Percentiles rank a stretch among this genome's conserved stretches.
phyloP scores from a whole-genome alignment of 305 asterid species.

The Solanum chacoense region DNA sequence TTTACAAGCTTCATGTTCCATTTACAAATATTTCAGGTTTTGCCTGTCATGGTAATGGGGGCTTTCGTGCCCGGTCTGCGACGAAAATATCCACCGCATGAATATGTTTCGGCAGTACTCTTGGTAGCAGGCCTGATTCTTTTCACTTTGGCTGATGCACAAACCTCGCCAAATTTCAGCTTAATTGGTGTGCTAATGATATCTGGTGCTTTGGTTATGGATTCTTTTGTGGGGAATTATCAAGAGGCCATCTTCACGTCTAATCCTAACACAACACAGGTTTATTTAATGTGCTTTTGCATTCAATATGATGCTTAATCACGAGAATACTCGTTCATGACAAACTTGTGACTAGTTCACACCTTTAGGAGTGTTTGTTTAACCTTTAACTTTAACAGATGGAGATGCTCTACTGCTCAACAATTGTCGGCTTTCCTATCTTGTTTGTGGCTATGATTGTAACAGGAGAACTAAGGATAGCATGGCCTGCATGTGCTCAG shows the following conservation, averaged over 20 bases:
- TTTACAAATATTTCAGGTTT: constrained; percentile 39
- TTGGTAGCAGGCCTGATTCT: constrained; percentile 73
- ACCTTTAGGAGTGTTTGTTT: not conserved
- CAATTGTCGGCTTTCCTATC: constrained; percentile 94
- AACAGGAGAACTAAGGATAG: constrained; percentile 70
- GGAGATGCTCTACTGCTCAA: constrained; percentile 95
- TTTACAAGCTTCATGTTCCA: not conserved
- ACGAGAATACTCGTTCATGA: not conserved
- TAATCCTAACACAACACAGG: constrained; percentile 87
- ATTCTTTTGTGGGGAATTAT: constrained; percentile 70
- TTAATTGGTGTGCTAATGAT: constrained; percentile 72
- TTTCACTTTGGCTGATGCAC: constrained; percentile 87
- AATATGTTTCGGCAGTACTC: constrained; percentile 70
- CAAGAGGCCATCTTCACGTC: constrained; percentile 89
- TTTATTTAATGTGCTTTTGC: constrained; percentile 4
- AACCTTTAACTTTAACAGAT: constrained; percentile 31
- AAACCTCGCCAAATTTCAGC: constrained; percentile 78
- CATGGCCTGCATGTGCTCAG: constrained; percentile 75
- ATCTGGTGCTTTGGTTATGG: constrained; percentile 74
- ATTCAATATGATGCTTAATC: not conserved
- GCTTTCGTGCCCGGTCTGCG: constrained; percentile 81
- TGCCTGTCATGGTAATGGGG: constrained; percentile 95
- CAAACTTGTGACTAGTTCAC: not conserved
- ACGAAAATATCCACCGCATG: constrained; percentile 76
- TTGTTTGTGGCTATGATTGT: constrained; percentile 79